These are phyloP conservation scores for Oleoguttula mirabilis DNA, from an alignment of 495 filamentous ascomycete genomes.

Conservation along the genomic window DNA sequence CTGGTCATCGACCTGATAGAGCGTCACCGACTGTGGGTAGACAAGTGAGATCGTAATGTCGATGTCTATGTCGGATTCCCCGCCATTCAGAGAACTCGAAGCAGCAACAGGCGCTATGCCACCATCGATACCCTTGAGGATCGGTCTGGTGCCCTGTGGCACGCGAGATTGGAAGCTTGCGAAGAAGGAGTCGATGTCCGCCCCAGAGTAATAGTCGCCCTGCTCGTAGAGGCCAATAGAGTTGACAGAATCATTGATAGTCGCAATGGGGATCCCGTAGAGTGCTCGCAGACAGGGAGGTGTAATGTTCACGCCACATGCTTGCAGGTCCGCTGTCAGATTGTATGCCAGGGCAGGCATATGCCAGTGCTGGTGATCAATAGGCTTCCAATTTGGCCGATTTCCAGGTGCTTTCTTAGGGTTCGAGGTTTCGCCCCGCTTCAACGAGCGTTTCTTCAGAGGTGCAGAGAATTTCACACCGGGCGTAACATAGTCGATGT, in stretches of 20 bases:
- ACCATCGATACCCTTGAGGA: constrained; percentile 7
- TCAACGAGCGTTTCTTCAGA: constrained; percentile 2
- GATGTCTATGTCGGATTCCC: constrained; percentile 13
- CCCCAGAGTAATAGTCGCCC: constrained; percentile 3
- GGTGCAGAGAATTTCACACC: constrained; percentile 21
- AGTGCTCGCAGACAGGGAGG: constrained; percentile 14
- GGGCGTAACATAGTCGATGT: constrained; percentile 26
- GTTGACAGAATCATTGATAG: constrained; percentile 10
- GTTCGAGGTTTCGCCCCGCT: neutral
- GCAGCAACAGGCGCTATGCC: constrained; percentile 1
- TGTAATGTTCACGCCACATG: constrained; percentile 15
- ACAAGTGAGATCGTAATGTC: constrained; percentile 17
- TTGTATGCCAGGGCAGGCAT: neutral
- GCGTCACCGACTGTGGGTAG: constrained; percentile 16
- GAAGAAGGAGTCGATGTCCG: constrained; percentile 12
- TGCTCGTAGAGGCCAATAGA: constrained; percentile 5
- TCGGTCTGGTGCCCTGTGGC: constrained; percentile 16
- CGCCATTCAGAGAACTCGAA: neutral
- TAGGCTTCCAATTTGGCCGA: neutral
- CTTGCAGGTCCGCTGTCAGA: constrained; percentile 12
- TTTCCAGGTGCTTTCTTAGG: neutral
- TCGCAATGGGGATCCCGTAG: constrained; percentile 15
- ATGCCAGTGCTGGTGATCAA: constrained; percentile 1
- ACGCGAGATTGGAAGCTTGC: constrained; percentile 9
- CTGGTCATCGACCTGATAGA: constrained; percentile 18